Evolutionary conservation across 2,329 filamentous ascomycete species (phyloP).

Genomic region (Aspergillus spinulosporus): DNA sequence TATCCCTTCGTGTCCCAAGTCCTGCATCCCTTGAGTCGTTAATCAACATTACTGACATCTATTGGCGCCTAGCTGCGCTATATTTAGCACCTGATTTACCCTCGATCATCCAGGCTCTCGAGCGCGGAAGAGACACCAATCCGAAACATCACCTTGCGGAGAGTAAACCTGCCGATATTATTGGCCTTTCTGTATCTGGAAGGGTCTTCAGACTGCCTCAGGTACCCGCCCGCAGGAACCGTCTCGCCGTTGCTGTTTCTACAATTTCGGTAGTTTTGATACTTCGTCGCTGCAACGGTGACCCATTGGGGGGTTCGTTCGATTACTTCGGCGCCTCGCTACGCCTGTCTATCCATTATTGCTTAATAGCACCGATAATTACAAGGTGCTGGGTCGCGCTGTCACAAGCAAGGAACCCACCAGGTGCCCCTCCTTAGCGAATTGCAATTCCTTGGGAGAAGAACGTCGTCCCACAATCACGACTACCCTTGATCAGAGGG

Average conservation of each 20-base stretch:
- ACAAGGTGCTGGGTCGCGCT: slow-evolving; percentile 19
- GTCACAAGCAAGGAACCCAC: slow-evolving; percentile 26
- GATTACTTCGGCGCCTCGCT: slow-evolving; percentile 14
- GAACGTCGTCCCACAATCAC: slow-evolving; percentile 1
- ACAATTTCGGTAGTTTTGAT: slow-evolving; percentile 11
- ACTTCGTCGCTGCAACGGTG: slow-evolving; percentile 7
- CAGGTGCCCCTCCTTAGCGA: slow-evolving; percentile 19
- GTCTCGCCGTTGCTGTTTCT: slow-evolving; percentile 9
- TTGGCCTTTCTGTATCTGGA: slow-evolving; percentile 18
- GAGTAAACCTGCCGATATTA: slow-evolving; percentile 12
- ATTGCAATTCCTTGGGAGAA: slow-evolving; percentile 17
- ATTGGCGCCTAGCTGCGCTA: slow-evolving; percentile 29
- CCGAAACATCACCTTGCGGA: slow-evolving; percentile 21
- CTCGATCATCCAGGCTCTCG: slow-evolving; percentile 16
- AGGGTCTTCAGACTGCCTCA: slow-evolving; percentile 12
- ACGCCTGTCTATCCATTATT: slow-evolving; percentile 8
- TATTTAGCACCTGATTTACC: slow-evolving; percentile 36
- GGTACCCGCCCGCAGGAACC: slow-evolving; percentile 19
- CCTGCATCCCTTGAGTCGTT: slow-evolving; percentile 14
- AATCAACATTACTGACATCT: slow-evolving; percentile 28
- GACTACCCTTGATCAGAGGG: slow-evolving; percentile 14
- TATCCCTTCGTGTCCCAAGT: slow-evolving; percentile 7
- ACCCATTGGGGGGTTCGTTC: slow-evolving; percentile 9
- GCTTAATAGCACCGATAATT: slow-evolving; percentile 6
- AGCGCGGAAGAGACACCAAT: slow-evolving; percentile 21